phyloP scores from a whole-genome alignment of 495 filamentous ascomycete genomes.

The Xylaria acuta region DNA sequence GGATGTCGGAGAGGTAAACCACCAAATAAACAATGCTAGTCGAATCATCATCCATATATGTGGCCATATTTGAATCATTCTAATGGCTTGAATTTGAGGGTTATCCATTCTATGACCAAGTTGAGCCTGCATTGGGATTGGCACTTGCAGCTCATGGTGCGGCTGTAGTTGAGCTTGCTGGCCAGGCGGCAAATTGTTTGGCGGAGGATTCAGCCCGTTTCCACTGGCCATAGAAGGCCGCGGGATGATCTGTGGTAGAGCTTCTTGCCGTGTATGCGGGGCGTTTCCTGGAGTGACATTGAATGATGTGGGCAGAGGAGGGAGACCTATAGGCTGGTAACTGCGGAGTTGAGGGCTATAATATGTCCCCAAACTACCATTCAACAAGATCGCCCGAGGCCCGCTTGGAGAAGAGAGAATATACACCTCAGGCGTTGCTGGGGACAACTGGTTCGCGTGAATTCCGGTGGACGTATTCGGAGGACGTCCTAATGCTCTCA shows the following conservation, averaged over 20 bases:
- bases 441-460: slow-evolving; percentile 27
- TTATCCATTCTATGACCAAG: slow-evolving; percentile 37
- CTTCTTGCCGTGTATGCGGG: slow-evolving; percentile 15
- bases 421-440: slow-evolving; percentile 59
- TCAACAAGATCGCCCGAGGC: slow-evolving; percentile 64
- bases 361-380: slow-evolving; percentile 50
- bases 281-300: slow-evolving; percentile 19
- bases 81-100: slow-evolving; percentile 51
- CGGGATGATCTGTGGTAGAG: slow-evolving; percentile 22
- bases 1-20: slow-evolving; percentile 75
- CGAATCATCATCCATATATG: slow-evolving; percentile 81
- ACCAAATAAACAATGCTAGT: slow-evolving; percentile 77
- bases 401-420: slow-evolving; percentile 67
- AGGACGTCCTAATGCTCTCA: slow-evolving; percentile 33
- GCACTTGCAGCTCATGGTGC: slow-evolving; percentile 32
- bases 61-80: slow-evolving; percentile 58
- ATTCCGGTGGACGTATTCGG: slow-evolving; percentile 26
- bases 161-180: slow-evolving; percentile 46
- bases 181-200: slow-evolving; percentile 48
- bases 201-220: slow-evolving; percentile 13
- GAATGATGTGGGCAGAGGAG: slow-evolving; percentile 22
- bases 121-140: slow-evolving; percentile 39
- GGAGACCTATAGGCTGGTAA: slow-evolving; percentile 18
- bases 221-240: slow-evolving; percentile 20
- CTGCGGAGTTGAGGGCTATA: slow-evolving; percentile 43